Conservation (phyloP, 805 yeast genomes). For the Kodamaea neixiangensis region DNA sequence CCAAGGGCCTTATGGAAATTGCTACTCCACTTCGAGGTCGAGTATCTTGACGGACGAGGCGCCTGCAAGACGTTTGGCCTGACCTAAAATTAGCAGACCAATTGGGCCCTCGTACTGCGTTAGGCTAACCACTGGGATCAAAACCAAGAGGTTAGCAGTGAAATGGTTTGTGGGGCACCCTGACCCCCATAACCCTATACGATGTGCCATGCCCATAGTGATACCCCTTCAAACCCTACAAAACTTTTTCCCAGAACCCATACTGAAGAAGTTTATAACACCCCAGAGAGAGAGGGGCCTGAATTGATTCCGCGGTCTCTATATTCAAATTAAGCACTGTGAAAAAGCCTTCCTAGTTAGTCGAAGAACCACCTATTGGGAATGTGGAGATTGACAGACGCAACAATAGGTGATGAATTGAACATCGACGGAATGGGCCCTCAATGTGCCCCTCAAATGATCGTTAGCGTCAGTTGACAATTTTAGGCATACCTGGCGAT, state of each 20-base stretch:
- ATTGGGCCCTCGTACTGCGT: background rate
- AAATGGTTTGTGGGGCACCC: background rate
- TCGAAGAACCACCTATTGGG: background rate
- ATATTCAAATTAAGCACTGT: background rate
- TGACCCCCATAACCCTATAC: background rate
- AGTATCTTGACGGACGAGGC: background rate
- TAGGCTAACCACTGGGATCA: background rate
- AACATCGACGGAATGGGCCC: constrained; percentile 2
- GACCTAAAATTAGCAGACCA: background rate
- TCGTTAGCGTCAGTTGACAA: background rate
- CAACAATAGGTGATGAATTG: background rate
- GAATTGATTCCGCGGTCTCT: background rate
- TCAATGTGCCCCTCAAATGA: background rate
- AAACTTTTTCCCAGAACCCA: too few species aligned
- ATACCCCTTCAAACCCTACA: too few species aligned
- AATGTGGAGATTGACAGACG: background rate
- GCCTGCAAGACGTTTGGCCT: background rate
- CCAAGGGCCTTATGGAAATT: too few species aligned
- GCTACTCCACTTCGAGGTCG: background rate
- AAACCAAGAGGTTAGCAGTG: background rate
- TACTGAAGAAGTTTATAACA: too few species aligned
- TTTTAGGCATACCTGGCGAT: background rate
- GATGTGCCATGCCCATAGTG: too few species aligned
- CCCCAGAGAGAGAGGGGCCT: too few species aligned
- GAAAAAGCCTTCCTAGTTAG: constrained; percentile 1